Percentiles rank a stretch among this genome's conserved stretches.
Conservation (phyloP, 2,329 filamentous ascomycete species). For the Sporothrix globosa region DNA sequence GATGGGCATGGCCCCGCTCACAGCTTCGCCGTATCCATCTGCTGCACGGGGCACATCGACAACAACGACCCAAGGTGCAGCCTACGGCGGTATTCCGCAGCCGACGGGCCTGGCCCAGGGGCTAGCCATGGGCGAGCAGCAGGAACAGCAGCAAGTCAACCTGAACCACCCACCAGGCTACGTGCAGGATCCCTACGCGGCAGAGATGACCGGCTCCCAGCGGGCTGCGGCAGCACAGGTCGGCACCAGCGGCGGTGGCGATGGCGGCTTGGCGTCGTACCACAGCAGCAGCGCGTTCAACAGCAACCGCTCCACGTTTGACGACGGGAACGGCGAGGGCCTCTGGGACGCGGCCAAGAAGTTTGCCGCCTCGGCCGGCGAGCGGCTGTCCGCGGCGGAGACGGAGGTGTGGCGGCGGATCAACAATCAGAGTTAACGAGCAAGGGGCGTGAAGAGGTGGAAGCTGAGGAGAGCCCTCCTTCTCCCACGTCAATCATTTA, state of each 20-base stretch:
- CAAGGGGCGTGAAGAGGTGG: not conserved
- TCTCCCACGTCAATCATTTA: not conserved
- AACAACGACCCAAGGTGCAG: constrained; percentile 36
- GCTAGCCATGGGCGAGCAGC: not conserved
- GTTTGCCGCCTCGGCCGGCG: constrained; percentile 60
- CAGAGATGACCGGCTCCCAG: constrained; percentile 56
- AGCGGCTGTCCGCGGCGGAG: constrained; percentile 61
- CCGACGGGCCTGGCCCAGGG: constrained; percentile 38
- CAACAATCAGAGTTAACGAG: constrained; percentile 55
- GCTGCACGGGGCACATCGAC: constrained; percentile 54
- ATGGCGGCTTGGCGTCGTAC: not conserved
- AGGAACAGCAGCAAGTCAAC: not conserved
- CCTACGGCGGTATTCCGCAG: constrained; percentile 16
- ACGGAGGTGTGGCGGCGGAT: constrained; percentile 65
- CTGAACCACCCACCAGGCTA: constrained; percentile 59
- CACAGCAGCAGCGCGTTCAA: constrained; percentile 12
- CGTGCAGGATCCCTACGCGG: constrained; percentile 58
- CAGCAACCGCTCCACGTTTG: constrained; percentile 15
- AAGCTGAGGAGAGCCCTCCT: not conserved
- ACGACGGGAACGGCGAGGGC: constrained; percentile 49
- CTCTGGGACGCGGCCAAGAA: constrained; percentile 62
- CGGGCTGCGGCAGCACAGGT: constrained; percentile 41
- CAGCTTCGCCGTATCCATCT: constrained; percentile 43
- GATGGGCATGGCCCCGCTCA: constrained; percentile 57
- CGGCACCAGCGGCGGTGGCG: not conserved